These are phyloP conservation scores for Pyrus communis DNA, from an alignment of 306 rosid genomes.

Conservation along the genomic window DNA sequence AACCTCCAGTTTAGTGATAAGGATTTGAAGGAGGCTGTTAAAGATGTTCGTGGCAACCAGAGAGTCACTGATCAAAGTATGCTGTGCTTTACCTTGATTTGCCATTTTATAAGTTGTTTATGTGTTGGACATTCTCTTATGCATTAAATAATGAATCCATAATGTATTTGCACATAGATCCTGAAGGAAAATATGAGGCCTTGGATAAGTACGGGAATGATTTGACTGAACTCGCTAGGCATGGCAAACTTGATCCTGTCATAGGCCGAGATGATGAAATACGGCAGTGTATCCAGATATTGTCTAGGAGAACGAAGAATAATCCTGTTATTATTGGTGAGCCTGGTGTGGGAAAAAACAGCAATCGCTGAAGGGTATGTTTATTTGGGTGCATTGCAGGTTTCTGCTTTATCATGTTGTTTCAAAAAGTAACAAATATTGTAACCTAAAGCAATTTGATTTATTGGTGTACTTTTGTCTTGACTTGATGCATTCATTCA, in stretches of 20 bases:
- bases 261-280: slow-evolving; percentile 97
- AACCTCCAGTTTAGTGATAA: slow-evolving; percentile 61
- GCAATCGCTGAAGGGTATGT: slow-evolving; percentile 98
- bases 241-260: slow-evolving; percentile 97
- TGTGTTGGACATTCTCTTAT: neutral
- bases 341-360: slow-evolving; percentile 98
- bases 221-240: slow-evolving; percentile 90
- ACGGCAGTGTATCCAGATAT: slow-evolving; percentile 84
- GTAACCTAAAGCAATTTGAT: too few relatives aligned
- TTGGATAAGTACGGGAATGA: slow-evolving; percentile 84
- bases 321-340: slow-evolving; percentile 98
- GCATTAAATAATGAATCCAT: neutral
- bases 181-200: slow-evolving; percentile 91
- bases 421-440: neutral
- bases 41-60: slow-evolving; percentile 83
- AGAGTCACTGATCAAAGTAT: slow-evolving; percentile 92
- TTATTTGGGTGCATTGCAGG: neutral
- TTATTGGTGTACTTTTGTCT: too few relatives aligned
- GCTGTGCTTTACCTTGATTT: neutral
- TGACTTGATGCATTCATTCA: neutral
- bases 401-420: neutral
- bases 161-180: slow-evolving; percentile 33
- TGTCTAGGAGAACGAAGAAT: slow-evolving; percentile 90
- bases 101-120: neutral
- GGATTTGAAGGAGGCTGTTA: slow-evolving; percentile 73